Evolutionary conservation across 371 early-diverging fungal species (phyloP), one percentile per base, ranked within the genome.

Genomic region (Smittium mucronatum): DNA sequence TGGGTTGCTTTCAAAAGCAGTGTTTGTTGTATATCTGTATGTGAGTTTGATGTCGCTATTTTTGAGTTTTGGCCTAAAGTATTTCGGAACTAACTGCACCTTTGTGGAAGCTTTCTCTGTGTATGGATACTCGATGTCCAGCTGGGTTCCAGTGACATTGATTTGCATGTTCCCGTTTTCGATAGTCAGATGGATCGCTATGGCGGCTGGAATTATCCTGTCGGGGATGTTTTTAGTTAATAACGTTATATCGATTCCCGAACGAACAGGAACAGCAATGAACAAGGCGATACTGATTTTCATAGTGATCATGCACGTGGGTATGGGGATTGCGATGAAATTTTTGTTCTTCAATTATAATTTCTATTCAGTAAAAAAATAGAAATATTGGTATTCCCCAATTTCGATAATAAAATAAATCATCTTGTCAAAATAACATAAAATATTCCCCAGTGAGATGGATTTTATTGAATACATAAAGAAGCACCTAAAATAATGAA

Each of bases 61-160:
- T 33, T 79, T 94, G 11, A 96, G 93, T 88, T 89, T 81, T 1
- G 78, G 91, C 0, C 86, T 89, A 47, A 89, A 88, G 71, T 97
- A 93, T 73, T 93, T 86, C 83, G 87, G 89, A 17, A 88, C 88
- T 74, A 84, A 84, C 57, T 89, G 90, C 28, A 84, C 84, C 30
- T 77, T 95, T 28, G 77, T 97, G 58, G 93, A 94, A 72, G 85
- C 92, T 67, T n/a, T 92, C 32, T 85, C 88, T 73, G 81, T 94
- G 31, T 94, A 93, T 77, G 97, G 96, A n/a, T 97, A 97, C 72
- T 87, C 88, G 1, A 76, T 94, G 78, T 82, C 91, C 0, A 79
- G 92, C 36, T 97, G 96, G 96, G 84, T 97, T 63, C 94, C 94
- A 1, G 88, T 93, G 28, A 88, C 96, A 26, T 90, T 93, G 75